Evolutionary conservation across 1,284 basidiomycete genomes (phyloP).

Genomic region (Tilletiopsis washingtonensis): DNA sequence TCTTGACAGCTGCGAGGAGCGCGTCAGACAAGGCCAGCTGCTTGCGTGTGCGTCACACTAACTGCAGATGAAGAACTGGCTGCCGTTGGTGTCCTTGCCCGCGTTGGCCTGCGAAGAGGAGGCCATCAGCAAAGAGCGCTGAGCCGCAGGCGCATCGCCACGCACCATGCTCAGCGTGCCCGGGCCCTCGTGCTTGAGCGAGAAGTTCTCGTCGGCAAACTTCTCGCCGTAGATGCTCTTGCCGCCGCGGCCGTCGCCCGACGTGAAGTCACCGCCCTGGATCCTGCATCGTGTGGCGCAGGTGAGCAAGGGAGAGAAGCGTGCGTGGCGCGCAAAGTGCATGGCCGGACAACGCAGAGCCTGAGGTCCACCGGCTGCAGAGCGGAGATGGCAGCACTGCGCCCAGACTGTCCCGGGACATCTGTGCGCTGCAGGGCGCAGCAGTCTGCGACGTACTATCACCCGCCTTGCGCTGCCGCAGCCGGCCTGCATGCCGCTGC

Average conservation of each 20-base stretch:
- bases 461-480: no score
- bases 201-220: slow-evolving; percentile 19
- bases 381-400: no score
- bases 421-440: no score
- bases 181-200: slow-evolving; percentile 17
- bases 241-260: slow-evolving; percentile 43
- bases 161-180: slow-evolving; percentile 10
- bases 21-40: background rate
- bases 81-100: slow-evolving; percentile 49
- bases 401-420: no score
- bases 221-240: slow-evolving; percentile 38
- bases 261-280: slow-evolving; percentile 44
- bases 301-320: background rate
- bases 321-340: no score
- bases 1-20: slow-evolving; percentile 17
- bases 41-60: background rate
- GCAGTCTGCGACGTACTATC: no score
- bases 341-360: no score
- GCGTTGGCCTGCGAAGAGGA: slow-evolving; percentile 19
- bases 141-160: background rate
- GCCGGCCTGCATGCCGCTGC: no score
- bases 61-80: slow-evolving; percentile 24
- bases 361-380: no score
- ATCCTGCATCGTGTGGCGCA: slow-evolving; percentile 5
- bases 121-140: background rate